Conservation (phyloP, 768 basidiomycete genomes). For the Boletus rufocinnamomeus region DNA sequence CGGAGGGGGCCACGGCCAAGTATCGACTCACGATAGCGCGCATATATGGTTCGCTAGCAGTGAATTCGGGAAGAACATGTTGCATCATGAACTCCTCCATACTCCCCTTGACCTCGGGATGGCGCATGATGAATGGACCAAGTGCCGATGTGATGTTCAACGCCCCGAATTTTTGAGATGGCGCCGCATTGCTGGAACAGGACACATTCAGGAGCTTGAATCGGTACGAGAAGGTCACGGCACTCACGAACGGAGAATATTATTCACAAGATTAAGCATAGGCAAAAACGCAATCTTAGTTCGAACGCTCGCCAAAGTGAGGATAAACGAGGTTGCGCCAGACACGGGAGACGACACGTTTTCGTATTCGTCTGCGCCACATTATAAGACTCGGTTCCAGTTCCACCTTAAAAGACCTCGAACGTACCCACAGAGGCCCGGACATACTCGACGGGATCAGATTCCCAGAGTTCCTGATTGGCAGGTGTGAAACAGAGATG, state of each 20-base stretch:
- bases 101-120: slow-evolving; percentile 73
- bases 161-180: slow-evolving; percentile 79
- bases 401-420: background rate
- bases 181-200: slow-evolving; percentile 44
- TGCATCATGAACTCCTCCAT: slow-evolving; percentile 79
- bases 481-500: slow-evolving; percentile 76
- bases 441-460: slow-evolving; percentile 84
- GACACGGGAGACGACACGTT: slow-evolving; percentile 74
- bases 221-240: background rate
- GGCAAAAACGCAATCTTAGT: slow-evolving; percentile 83
- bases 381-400: background rate
- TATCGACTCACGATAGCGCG: slow-evolving; percentile 65
- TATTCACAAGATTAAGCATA: slow-evolving; percentile 76
- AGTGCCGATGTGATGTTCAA: slow-evolving; percentile 80
- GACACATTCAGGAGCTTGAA: background rate
- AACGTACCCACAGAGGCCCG: slow-evolving; percentile 69
- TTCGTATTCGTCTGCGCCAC: slow-evolving; percentile 76
- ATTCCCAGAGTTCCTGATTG: slow-evolving; percentile 70
- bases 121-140: slow-evolving; percentile 78
- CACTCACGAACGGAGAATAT: slow-evolving; percentile 65
- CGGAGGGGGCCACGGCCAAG: background rate
- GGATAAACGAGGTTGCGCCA: slow-evolving; percentile 78
- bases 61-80: slow-evolving; percentile 75
- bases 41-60: slow-evolving; percentile 66
- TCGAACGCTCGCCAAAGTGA: slow-evolving; percentile 74